phyloP scores from a whole-genome alignment of 139 green algal species.

The Mesotaenium endlicherianum region DNA sequence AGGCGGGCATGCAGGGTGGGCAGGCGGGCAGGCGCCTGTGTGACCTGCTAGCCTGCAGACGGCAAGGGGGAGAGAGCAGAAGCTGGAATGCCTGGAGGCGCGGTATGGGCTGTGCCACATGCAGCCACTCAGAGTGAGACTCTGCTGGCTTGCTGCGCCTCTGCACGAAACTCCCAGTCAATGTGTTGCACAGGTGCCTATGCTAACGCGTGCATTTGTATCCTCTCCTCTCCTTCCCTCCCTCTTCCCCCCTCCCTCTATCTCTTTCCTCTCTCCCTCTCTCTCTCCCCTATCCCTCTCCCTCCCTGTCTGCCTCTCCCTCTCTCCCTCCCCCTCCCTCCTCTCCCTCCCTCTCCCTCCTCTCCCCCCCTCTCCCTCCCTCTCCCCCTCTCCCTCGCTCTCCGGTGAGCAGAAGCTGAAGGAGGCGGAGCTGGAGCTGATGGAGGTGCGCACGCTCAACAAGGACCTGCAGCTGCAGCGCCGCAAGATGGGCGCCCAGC shows the following conservation, averaged over 20 bases:
- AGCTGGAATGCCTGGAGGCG: background rate
- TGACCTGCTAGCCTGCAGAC: background rate
- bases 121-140: background rate
- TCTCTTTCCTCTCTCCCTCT: background rate
- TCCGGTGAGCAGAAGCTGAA: constrained; percentile 12
- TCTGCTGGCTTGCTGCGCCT: background rate
- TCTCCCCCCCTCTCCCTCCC: background rate
- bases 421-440: constrained; percentile 22
- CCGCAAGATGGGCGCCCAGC: constrained; percentile 40
- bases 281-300: background rate
- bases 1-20: too few relatives aligned
- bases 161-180: background rate
- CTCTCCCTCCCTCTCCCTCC: background rate
- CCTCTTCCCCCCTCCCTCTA: background rate
- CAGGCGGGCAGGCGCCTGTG: too few relatives aligned
- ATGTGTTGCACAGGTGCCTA: background rate
- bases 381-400: background rate
- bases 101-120: background rate
- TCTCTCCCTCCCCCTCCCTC: background rate
- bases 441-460: constrained; percentile 12
- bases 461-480: constrained; percentile 43
- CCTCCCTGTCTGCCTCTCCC: background rate
- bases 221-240: background rate
- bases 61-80: background rate
- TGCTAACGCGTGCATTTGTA: background rate